Base-by-base conservation (phyloP, 2,329 filamentous ascomycete species). In the Sporothrix luriei region DNA sequence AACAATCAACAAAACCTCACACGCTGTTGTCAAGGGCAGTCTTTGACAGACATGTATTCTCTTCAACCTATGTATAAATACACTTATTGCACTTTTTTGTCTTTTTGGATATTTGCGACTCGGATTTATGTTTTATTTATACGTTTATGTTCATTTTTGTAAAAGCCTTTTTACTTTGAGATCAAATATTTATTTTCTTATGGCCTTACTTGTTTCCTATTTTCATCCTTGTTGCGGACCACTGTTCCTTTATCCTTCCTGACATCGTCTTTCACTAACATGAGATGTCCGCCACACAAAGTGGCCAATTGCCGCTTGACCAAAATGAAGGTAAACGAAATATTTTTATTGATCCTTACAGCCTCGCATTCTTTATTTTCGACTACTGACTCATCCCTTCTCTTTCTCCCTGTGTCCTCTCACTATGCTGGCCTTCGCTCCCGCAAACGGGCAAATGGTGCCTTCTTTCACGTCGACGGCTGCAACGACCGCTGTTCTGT, bases 61-160 rank as follows among this genome's bases (percentile, higher is more conserved):
- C 38, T 61, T 61, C 55, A 61, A 43, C n/a, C 11, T n/a, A 43
- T 43, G 55, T 43, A 61, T 61, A 61, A 43, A 61, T 61, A 43
- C 55, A 61, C 24, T 7, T 43, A 14, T 43, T 43, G n/a, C n/a
- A n/a, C n/a, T n/a, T n/a, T n/a, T n/a, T n/a, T n/a, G n/a, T n/a
- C n/a, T n/a, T n/a, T n/a, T n/a, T n/a, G n/a, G n/a, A n/a, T n/a
- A n/a, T n/a, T 14, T 4, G 55, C 40, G 19, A 40, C 7, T 43
- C 14, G 6, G 6, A n/a, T n/a, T 38, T n/a, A 14, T 43, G 3
- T 61, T 38, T 33, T 57, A 11, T n/a, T 6, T 21, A 11, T 21
- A 24, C 21, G 3, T 54, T 16, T 6, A 55, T 55, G 33, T 33
- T 55, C 6, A 19, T 16, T 57, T 33, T 33, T 54, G 2, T 26